Percentiles rank a stretch among this genome's conserved stretches.
Evolutionary conservation across 352 stramenopile genomes (phyloP).

Genomic region (Phytophthora cryptogea): DNA sequence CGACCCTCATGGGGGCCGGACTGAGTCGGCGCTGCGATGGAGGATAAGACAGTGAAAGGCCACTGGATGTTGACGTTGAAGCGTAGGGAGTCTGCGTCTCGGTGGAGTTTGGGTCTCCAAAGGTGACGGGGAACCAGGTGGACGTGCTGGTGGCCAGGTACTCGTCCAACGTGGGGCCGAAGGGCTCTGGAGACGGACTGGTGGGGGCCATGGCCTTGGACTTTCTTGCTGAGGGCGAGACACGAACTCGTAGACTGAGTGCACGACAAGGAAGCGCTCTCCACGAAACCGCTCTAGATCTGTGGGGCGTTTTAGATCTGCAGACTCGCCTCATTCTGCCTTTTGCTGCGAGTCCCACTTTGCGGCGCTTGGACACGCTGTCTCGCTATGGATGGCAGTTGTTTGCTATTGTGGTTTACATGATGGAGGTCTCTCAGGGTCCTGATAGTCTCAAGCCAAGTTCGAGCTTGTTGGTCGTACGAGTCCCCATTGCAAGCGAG

Average conservation of each 20-base stretch:
- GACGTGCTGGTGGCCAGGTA: slow-evolving; percentile 14
- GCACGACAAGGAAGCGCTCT: no score
- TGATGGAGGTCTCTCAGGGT: no score
- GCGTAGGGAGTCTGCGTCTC: slow-evolving; percentile 6
- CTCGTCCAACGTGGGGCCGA: slow-evolving; percentile 34
- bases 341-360: slow-evolving; percentile 3
- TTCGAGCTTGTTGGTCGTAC: no score
- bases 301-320: slow-evolving; percentile 15
- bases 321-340: slow-evolving; percentile 20
- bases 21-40: slow-evolving; percentile 12
- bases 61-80: slow-evolving; percentile 13
- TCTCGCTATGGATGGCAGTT: not conserved
- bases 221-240: not conserved
- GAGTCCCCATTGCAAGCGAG: not conserved
- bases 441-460: no score
- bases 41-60: slow-evolving; percentile 10
- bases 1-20: slow-evolving; percentile 6
- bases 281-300: slow-evolving; percentile 29
- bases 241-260: slow-evolving; percentile 16
- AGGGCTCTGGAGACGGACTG: slow-evolving; percentile 13
- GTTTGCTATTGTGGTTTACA: no score
- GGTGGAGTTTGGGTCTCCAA: slow-evolving; percentile 3
- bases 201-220: slow-evolving; percentile 12
- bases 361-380: slow-evolving; percentile 5
- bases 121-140: slow-evolving; percentile 13